Base-by-base conservation (phyloP, 148 eudicot genomes). In the Nepenthes gracilis region DNA sequence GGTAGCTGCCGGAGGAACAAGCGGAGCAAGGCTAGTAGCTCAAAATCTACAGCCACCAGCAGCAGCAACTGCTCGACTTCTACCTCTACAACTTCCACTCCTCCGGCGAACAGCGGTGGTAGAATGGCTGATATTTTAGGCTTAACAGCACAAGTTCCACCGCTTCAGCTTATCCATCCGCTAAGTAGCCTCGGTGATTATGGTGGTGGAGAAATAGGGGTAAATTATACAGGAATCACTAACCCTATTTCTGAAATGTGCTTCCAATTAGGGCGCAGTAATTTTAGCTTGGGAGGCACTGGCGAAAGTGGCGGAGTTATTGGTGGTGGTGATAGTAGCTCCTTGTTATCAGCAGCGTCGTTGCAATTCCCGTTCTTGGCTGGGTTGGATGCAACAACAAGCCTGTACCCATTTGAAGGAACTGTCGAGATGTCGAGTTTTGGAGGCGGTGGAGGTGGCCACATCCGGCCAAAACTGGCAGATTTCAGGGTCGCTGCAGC, bases 1-100 rank as follows among this genome's bases (percentile, higher is more conserved):
- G 88, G 88, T 0, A 85, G 88, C 15, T 83, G 86, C 67, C 56
- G 86, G 47, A 70, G 90, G 54, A 85, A 85, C 84, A 85, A 82
- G 57, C 55, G 86, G 57, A 75, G 73, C 70, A 85, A 81, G 59
- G 70, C 72, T 12, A 63, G 72, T 37, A 72, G 67, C 64, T 75
- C 86, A 32, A 75, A 71, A 38, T 79, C 90, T 5, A 63, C 82
- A 8, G 63, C 80, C 8, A 75, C 62, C 14, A 76, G 69, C 33
- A 23, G 23, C 23, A 74, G 67, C 14, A 66, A 69, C 23, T 61
- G 59, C 37, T 60, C 72, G 33, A 72, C 74, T 4, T 64, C 71
- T 10, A 70, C 81, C 0, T 68, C 84, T 10, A 70, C 72, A 54
- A 59, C 66, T 59, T 47, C 51, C 2, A 33, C 62, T 34, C 47